These are phyloP conservation scores for Parmelia sp. DNA, from an alignment of 495 filamentous ascomycete species.

Conservation along the genomic window DNA sequence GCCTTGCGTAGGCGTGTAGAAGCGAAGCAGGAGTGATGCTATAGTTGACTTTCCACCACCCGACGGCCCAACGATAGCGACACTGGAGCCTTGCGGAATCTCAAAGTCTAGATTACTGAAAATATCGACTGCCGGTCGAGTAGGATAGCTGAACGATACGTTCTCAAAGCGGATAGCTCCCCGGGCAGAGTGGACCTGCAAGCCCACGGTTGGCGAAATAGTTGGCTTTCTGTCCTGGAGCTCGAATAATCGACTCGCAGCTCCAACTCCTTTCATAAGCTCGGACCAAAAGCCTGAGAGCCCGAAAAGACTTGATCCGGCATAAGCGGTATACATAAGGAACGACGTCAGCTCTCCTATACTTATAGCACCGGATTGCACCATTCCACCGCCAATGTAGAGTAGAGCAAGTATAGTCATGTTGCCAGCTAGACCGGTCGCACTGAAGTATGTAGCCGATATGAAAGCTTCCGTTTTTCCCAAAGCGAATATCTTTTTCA, in stretches of 20 bases:
- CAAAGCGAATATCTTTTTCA: conserved; percentile 83
- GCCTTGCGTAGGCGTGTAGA: conserved; percentile 79
- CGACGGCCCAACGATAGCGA: conserved; percentile 92
- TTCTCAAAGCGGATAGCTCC: conserved; percentile 82
- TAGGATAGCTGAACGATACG: conserved; percentile 83
- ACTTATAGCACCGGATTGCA: conserved; percentile 74
- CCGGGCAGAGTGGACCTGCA: conserved; percentile 69
- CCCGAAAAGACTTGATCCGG: conserved; percentile 84
- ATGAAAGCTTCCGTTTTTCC: conserved; percentile 80
- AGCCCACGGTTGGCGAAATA: conserved; percentile 76
- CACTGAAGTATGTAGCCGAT: conserved; percentile 85
- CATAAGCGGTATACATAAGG: conserved; percentile 95
- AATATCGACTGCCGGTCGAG: conserved; percentile 80
- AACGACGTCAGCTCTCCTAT: conserved; percentile 95
- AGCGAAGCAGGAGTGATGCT: conserved; percentile 76
- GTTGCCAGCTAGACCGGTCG: conserved; percentile 82
- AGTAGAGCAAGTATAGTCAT: conserved; percentile 92
- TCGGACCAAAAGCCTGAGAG: conserved; percentile 95
- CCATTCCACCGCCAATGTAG: conserved; percentile 84
- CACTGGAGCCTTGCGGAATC: conserved; percentile 86
- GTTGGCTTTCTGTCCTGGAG: conserved; percentile 86
- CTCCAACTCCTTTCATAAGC: conserved; percentile 97
- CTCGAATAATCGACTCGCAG: conserved; percentile 90
- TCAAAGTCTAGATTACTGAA: conserved; percentile 85
- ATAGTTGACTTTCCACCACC: conserved; percentile 96